Evolutionary conservation across 2,329 filamentous ascomycete species (phyloP), one percentile per base, ranked within the genome.

Genomic region (Trichoderma sp.): DNA sequence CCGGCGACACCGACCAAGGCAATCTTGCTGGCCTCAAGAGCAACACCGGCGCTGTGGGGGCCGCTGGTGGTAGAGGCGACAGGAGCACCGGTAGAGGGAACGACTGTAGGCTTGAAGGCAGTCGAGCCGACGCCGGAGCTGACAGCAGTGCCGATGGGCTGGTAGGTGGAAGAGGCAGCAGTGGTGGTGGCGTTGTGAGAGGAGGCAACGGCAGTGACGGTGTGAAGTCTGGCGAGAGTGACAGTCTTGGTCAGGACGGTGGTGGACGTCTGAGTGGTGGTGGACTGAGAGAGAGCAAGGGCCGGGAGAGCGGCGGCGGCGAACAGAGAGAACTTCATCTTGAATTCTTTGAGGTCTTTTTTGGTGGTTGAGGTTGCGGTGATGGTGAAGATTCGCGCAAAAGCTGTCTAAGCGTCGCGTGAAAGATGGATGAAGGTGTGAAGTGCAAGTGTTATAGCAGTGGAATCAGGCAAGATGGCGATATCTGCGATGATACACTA

Each of bases 251-350:
- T 86, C 74, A 84, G 74, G 60, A 65, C n/a, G 47, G 55, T 49
- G 56, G 79, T 80, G 27, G 83, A 85, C 21, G 83, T 81, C 55
- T 82, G 81, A 29, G 40, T 71, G 27, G 71, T 29, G 64, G 73
- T 69, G 14, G 76, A 78, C 63, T 81, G 76, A 47, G 86, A 86
- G 64, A 86, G 74, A 70, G 85, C 87, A 75, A 88, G 76, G 65
- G 86, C 80, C 74, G 87, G 86, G 76, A 89, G 81, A 72, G 85
- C 77, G 71, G 83, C 83, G 70, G 85, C 77, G 75, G 84, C 69
- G 70, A 88, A 74, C 35, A 82, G 78, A 57, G 77, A 76, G 73
- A 81, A 74, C 58, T 81, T 80, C 81, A 82, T 82, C 67, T 70
- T 78, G 74, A n/a, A 72, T 70, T 71, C 64, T 69, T 72, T 47